These are phyloP conservation scores for Gossypium rotundifolium DNA, from an alignment of 345 rosid genomes.

Conservation along the genomic window DNA sequence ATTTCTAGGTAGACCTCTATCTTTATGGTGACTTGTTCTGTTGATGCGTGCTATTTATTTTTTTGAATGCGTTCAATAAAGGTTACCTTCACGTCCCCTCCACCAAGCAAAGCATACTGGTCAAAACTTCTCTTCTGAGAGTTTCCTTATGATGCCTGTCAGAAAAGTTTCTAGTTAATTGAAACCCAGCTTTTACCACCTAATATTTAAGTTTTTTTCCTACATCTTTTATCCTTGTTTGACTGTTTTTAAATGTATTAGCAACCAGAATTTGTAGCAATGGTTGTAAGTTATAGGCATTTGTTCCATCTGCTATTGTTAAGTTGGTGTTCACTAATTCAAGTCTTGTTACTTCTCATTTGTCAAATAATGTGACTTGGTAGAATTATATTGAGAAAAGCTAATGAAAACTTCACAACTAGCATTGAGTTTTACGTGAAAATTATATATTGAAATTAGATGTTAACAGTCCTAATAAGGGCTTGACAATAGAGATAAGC, in stretches of 20 bases:
- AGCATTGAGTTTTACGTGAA: neutral
- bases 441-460: neutral
- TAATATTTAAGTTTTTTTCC: neutral
- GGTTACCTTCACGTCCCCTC: neutral
- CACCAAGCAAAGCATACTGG: neutral
- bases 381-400: neutral
- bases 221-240: neutral
- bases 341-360: neutral
- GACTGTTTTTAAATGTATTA: neutral
- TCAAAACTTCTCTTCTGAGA: neutral
- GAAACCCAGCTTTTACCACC: neutral
- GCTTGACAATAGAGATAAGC: conserved; percentile 2
- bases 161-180: neutral
- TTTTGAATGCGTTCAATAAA: neutral
- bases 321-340: neutral
- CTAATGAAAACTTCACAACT: neutral
- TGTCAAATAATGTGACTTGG: neutral
- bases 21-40: neutral
- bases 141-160: neutral
- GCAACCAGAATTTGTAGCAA: neutral
- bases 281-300: neutral
- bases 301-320: neutral
- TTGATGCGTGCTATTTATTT: neutral
- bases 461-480: neutral
- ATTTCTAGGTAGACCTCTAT: conserved; percentile 52